These are phyloP conservation scores for Apiospora pterosperma DNA, from an alignment of 2,329 filamentous ascomycete genomes.

Conservation along the genomic window DNA sequence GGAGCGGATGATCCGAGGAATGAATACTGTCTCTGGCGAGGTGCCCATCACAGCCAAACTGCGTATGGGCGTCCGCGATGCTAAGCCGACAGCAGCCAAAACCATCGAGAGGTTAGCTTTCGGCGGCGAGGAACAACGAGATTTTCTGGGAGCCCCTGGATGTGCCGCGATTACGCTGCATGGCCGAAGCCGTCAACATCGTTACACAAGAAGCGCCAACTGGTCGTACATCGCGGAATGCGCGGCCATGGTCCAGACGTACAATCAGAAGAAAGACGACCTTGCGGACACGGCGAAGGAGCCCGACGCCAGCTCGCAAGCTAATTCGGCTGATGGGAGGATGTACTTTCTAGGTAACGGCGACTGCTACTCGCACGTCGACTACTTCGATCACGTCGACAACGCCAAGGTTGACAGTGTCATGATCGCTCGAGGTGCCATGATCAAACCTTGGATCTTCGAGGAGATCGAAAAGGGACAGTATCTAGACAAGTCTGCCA, in stretches of 20 bases:
- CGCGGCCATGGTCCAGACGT: constrained; percentile 75
- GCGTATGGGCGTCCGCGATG: constrained; percentile 82
- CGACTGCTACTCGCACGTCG: constrained; percentile 88
- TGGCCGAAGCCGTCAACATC: constrained; percentile 87
- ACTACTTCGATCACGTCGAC: constrained; percentile 77
- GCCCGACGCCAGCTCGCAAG: constrained; percentile 69
- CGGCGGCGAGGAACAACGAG: constrained; percentile 69
- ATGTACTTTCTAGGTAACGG: constrained; percentile 96
- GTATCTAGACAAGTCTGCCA: constrained; percentile 91
- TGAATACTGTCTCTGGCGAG: constrained; percentile 89
- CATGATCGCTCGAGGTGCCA: constrained; percentile 93
- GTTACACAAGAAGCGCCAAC: constrained; percentile 89
- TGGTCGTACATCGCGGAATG: constrained; percentile 94
- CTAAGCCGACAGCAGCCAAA: constrained; percentile 73
- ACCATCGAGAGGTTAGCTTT: constrained; percentile 80
- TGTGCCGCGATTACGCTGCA: constrained; percentile 96
- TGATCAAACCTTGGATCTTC: constrained; percentile 98
- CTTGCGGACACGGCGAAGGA: constrained; percentile 75
- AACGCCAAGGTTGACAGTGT: constrained; percentile 83
- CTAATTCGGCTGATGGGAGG: constrained; percentile 62
- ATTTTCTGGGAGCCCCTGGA: constrained; percentile 70
- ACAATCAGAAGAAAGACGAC: constrained; percentile 66
- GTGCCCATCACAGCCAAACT: constrained; percentile 95
- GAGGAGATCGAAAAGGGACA: constrained; percentile 91
- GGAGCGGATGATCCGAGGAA: constrained; percentile 91